These are phyloP conservation scores for Alternaria sp. DNA, from an alignment of 2,329 filamentous ascomycete species.

Conservation along the genomic window DNA sequence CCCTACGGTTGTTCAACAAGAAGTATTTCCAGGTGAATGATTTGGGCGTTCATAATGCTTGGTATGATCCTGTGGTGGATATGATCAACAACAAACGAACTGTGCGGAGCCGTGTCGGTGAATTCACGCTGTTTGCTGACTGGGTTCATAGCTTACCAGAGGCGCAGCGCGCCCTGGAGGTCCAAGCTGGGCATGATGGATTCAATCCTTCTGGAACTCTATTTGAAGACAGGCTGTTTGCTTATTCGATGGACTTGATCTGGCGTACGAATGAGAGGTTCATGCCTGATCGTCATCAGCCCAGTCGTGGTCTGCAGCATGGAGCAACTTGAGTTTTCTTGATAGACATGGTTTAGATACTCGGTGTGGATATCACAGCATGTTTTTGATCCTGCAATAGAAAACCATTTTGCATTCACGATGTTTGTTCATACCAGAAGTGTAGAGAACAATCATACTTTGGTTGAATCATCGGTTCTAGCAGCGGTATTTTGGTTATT, in stretches of 20 bases:
- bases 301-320: too few species aligned
- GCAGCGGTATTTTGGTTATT: too few species aligned
- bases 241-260: neutral
- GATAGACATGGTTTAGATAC: too few species aligned
- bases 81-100: neutral
- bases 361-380: too few species aligned
- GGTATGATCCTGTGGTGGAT: neutral
- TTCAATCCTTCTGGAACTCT: neutral
- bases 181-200: neutral
- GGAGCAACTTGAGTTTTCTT: too few species aligned
- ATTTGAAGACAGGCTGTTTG: neutral
- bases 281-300: too few species aligned
- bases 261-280: neutral
- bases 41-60: neutral
- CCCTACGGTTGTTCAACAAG: neutral
- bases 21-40: neutral
- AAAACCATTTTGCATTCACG: too few species aligned
- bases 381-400: too few species aligned
- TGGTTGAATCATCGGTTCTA: too few species aligned
- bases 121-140: conserved; percentile 7
- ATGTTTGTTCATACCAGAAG: too few species aligned
- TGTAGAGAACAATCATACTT: too few species aligned
- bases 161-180: conserved; percentile 2
- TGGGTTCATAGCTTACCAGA: conserved; percentile 21
- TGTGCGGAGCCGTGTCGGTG: neutral